Conservation (phyloP, 306 rosid species). For the Canavalia gladiata region DNA sequence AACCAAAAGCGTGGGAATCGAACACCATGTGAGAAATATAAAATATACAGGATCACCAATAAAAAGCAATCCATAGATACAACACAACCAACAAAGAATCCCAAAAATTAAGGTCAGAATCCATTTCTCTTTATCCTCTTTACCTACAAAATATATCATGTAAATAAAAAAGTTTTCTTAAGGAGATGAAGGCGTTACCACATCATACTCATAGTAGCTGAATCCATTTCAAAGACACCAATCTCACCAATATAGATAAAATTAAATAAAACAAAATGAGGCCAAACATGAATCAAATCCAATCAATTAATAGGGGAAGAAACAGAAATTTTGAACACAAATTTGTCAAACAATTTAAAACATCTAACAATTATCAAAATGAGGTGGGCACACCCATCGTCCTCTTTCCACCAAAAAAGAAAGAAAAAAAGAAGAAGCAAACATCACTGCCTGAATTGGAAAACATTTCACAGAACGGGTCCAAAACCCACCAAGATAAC, state of each 20-base stretch:
- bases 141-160: background rate
- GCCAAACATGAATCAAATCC: conserved; percentile 26
- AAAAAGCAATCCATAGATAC: conserved; percentile 11
- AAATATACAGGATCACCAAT: conserved; percentile 3
- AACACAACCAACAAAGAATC: conserved; percentile 24
- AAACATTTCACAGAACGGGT: conserved; percentile 21
- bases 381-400: background rate
- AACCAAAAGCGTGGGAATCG: conserved; percentile 28
- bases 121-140: background rate
- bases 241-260: conserved; percentile 27
- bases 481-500: conserved; percentile 37
- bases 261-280: conserved; percentile 19
- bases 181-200: conserved; percentile 15
- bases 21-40: conserved; percentile 10
- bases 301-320: background rate
- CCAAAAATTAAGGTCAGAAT: conserved; percentile 30
- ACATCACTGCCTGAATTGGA: conserved; percentile 22
- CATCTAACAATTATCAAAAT: conserved; percentile 29
- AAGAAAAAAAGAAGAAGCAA: background rate
- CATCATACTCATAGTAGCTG: conserved; percentile 28
- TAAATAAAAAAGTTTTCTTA: background rate
- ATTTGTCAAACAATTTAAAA: conserved; percentile 34
- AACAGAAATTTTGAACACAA: background rate
- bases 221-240: conserved; percentile 31
- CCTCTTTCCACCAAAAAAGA: conserved; percentile 20